Evolutionary conservation across 805 yeast species (phyloP).

Genomic region (Tetrapisispora taiwanensis): DNA sequence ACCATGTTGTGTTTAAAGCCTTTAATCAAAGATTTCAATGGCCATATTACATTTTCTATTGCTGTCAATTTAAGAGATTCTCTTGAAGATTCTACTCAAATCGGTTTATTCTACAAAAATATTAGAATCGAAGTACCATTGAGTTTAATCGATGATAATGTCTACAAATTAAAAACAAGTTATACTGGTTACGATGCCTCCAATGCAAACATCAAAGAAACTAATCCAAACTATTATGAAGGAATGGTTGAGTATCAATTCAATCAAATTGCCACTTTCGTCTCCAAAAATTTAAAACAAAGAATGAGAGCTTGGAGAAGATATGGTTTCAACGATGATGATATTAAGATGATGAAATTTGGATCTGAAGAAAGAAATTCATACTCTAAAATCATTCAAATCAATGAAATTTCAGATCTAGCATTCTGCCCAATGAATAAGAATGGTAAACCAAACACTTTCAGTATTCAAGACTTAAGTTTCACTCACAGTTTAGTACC

Average conservation of each 20-base stretch:
- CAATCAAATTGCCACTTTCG: slow-evolving; percentile 13
- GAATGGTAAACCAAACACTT: not conserved
- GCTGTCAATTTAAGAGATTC: slow-evolving; percentile 15
- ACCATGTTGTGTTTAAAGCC: slow-evolving; percentile 22
- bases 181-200: slow-evolving; percentile 17
- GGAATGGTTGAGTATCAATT: slow-evolving; percentile 19
- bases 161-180: slow-evolving; percentile 3
- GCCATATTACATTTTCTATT: slow-evolving; percentile 16
- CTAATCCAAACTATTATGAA: slow-evolving; percentile 7
- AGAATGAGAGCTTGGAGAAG: slow-evolving; percentile 17
- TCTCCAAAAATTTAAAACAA: slow-evolving; percentile 9
- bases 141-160: slow-evolving; percentile 12
- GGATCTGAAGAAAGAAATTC: slow-evolving; percentile 4
- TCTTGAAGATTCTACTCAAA: slow-evolving; percentile 3
- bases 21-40: slow-evolving; percentile 11
- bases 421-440: slow-evolving; percentile 1
- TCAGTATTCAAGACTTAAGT: slow-evolving; percentile 11
- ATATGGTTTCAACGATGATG: slow-evolving; percentile 21
- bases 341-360: slow-evolving; percentile 21
- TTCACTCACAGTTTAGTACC: slow-evolving; percentile 17
- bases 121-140: slow-evolving; percentile 20
- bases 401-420: slow-evolving; percentile 15
- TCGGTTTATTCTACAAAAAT: slow-evolving; percentile 21
- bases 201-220: slow-evolving; percentile 4
- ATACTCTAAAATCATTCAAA: slow-evolving; percentile 11